Conservation (phyloP, 441 rosid species). For the Populus hybrid region DNA sequence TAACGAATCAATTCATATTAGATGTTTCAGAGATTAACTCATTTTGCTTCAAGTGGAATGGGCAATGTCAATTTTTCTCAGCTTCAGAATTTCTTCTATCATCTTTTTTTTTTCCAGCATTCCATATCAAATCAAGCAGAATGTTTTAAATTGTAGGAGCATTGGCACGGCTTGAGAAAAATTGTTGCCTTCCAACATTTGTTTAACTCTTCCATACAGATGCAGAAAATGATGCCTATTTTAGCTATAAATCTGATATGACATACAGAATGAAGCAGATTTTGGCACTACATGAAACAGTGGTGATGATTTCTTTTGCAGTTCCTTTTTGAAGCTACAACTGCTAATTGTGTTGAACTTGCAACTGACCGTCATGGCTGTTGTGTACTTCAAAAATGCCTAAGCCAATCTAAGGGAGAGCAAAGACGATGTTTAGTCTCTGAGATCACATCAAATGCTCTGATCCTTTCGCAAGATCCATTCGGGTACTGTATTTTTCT, state of each 20-base stretch:
- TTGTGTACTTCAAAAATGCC: conserved; percentile 83
- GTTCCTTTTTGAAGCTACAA: conserved; percentile 72
- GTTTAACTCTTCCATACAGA: conserved; percentile 1
- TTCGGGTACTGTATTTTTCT: conserved; percentile 51
- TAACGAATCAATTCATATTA: too few relatives aligned
- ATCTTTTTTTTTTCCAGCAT: neutral
- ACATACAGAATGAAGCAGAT: neutral
- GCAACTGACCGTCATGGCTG: conserved; percentile 87
- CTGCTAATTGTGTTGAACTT: conserved; percentile 62
- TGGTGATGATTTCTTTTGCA: conserved; percentile 30
- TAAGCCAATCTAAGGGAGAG: conserved; percentile 54
- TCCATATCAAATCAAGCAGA: neutral
- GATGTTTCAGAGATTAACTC: neutral
- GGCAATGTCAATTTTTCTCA: neutral
- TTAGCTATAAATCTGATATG: conserved; percentile 4
- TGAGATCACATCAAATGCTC: conserved; percentile 62
- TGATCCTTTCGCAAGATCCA: conserved; percentile 76
- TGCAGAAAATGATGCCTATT: conserved; percentile 9
- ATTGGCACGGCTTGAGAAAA: neutral
- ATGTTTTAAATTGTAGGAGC: neutral
- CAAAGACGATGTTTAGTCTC: conserved; percentile 47
- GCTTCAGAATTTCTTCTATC: neutral
- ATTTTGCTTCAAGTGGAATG: neutral
- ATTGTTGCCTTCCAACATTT: neutral
- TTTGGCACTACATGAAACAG: neutral